Evolutionary conservation across 208 protist species (phyloP).

Genomic region (Acanthamoeba royreba): DNA sequence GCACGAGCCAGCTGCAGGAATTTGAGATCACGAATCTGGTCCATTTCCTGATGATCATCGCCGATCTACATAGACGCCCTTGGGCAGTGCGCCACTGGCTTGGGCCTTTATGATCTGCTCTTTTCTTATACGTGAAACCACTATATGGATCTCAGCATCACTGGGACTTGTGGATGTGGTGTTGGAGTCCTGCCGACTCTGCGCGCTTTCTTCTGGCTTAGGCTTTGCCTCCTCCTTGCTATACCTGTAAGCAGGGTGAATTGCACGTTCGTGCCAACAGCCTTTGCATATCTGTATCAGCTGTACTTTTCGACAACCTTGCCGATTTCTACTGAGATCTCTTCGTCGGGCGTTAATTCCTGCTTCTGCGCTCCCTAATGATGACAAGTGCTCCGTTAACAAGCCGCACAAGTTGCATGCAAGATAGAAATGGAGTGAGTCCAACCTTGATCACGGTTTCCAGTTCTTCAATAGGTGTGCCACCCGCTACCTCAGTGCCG

Average conservation of each 20-base stretch:
- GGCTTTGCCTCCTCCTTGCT: background rate
- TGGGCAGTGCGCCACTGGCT: background rate
- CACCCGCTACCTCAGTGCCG: background rate
- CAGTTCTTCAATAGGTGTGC: background rate
- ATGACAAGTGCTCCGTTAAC: background rate
- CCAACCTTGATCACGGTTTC: background rate
- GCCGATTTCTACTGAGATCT: background rate
- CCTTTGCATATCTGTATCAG: background rate
- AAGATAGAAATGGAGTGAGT: background rate
- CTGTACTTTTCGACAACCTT: background rate
- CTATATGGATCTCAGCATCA: background rate
- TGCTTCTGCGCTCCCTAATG: background rate
- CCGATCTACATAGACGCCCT: background rate
- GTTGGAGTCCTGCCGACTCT: background rate
- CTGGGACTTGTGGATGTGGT: no score
- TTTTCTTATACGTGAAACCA: background rate
- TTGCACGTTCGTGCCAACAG: background rate
- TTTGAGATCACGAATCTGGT: no score
- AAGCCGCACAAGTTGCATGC: background rate
- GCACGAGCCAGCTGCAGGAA: no score
- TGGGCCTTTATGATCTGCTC: background rate
- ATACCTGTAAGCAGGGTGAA: no score
- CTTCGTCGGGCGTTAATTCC: background rate
- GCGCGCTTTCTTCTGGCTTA: background rate
- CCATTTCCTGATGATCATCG: background rate